These are phyloP conservation scores for Xerocomus amazonicus DNA, from an alignment of 1,284 basidiomycete genomes.

Conservation along the genomic window DNA sequence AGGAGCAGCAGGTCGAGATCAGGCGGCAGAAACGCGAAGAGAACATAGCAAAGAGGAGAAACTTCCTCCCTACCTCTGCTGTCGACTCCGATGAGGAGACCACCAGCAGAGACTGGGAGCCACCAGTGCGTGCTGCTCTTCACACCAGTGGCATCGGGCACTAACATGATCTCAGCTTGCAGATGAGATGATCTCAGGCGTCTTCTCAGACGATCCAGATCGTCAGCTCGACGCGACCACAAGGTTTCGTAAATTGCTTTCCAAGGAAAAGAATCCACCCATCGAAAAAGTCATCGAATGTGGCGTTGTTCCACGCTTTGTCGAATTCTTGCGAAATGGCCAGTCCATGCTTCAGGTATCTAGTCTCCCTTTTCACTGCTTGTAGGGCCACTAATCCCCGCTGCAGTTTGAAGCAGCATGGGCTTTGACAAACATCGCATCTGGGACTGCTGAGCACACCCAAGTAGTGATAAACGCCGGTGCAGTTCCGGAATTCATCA, in stretches of 20 bases:
- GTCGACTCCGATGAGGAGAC: slow-evolving; percentile 87
- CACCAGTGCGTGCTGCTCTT: slow-evolving; percentile 53
- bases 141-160: not conserved
- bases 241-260: slow-evolving; percentile 97
- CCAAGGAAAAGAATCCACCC: slow-evolving; percentile 99
- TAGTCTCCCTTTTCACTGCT: not conserved
- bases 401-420: slow-evolving; percentile 97
- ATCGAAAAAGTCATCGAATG: slow-evolving; percentile 99
- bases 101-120: slow-evolving; percentile 67
- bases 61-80: slow-evolving; percentile 73
- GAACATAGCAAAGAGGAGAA: slow-evolving; percentile 93
- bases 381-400: slow-evolving; percentile 1
- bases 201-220: slow-evolving; percentile 90
- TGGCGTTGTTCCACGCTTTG: slow-evolving; percentile 96
- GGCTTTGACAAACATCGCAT: slow-evolving; percentile 99
- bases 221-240: slow-evolving; percentile 93
- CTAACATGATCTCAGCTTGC: slow-evolving; percentile 54
- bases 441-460: slow-evolving; percentile 97
- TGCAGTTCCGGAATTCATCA: slow-evolving; percentile 98
- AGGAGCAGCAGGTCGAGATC: slow-evolving; percentile 98
- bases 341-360: slow-evolving; percentile 94
- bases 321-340: slow-evolving; percentile 85
- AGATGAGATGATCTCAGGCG: slow-evolving; percentile 89
- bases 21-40: slow-evolving; percentile 95
- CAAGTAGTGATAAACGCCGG: slow-evolving; percentile 95